phyloP scores from a whole-genome alignment of 139 green algal species.

The Ostreobium quekettii region DNA sequence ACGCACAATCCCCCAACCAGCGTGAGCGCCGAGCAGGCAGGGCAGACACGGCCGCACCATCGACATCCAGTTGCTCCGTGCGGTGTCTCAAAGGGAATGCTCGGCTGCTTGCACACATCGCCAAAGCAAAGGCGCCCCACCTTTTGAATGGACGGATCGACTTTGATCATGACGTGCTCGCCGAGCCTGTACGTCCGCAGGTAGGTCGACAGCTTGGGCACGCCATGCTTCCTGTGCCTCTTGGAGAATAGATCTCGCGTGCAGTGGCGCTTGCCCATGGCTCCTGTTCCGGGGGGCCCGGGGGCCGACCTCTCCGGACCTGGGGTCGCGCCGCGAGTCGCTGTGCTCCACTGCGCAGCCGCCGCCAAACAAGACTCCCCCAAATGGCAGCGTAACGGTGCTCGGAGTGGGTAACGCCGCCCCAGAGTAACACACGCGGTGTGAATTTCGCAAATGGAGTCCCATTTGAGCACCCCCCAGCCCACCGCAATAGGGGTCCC shows the following conservation, averaged over 20 bases:
- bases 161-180: slow-evolving; percentile 98
- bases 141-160: slow-evolving; percentile 92
- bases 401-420: no score
- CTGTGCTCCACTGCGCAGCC: no score
- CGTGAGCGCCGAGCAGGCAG: slow-evolving; percentile 12
- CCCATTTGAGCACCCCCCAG: no score
- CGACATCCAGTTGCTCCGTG: not conserved
- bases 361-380: no score
- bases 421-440: no score
- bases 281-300: slow-evolving; percentile 49
- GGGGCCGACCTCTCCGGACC: no score
- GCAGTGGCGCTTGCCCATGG: slow-evolving; percentile 59
- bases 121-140: slow-evolving; percentile 30
- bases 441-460: no score
- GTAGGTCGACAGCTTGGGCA: slow-evolving; percentile 84
- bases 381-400: no score
- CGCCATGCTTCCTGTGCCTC: slow-evolving; percentile 76
- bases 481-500: no score
- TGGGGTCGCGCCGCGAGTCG: no score
- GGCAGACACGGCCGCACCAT: slow-evolving; percentile 2
- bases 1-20: not conserved
- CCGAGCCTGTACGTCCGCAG: slow-evolving; percentile 91
- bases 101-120: not conserved
- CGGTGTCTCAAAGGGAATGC: not conserved
- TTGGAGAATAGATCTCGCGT: slow-evolving; percentile 86